Evolutionary conservation across 2,329 filamentous ascomycete genomes (phyloP).

Genomic region (Colletotrichum cuscutae): DNA sequence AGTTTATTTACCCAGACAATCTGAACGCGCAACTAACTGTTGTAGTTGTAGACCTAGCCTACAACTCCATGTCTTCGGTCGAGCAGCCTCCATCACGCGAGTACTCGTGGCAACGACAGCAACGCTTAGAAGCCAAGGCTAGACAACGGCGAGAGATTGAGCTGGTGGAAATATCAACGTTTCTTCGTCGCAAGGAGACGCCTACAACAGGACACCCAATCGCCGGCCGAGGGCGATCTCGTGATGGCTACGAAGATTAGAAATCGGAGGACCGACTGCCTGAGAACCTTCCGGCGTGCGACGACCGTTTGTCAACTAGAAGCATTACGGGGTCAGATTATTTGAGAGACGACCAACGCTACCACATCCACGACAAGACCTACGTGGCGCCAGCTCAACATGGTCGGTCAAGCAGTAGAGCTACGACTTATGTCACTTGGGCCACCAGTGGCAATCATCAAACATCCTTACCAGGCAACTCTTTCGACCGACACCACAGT

Average conservation of each 20-base stretch:
- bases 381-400: neutral
- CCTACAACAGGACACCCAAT: neutral
- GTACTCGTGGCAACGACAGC: constrained; percentile 24
- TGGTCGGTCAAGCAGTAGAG: constrained; percentile 9
- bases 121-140: constrained; percentile 36
- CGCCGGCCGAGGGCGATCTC: too few species aligned
- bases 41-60: constrained; percentile 23
- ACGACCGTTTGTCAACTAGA: neutral
- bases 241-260: neutral
- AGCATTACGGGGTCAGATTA: neutral
- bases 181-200: constrained; percentile 41
- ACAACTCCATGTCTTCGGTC: constrained; percentile 32
- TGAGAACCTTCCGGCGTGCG: neutral
- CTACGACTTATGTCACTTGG: constrained; percentile 38
- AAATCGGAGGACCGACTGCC: neutral
- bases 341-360: neutral
- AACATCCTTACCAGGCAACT: neutral
- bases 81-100: constrained; percentile 12
- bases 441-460: constrained; percentile 34
- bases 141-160: constrained; percentile 44
- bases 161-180: constrained; percentile 48
- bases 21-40: neutral
- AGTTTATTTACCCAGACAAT: constrained; percentile 8
- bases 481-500: neutral
- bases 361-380: neutral